These are phyloP conservation scores for Termitomyces sp. DNA, from an alignment of 768 basidiomycete genomes.

Conservation along the genomic window DNA sequence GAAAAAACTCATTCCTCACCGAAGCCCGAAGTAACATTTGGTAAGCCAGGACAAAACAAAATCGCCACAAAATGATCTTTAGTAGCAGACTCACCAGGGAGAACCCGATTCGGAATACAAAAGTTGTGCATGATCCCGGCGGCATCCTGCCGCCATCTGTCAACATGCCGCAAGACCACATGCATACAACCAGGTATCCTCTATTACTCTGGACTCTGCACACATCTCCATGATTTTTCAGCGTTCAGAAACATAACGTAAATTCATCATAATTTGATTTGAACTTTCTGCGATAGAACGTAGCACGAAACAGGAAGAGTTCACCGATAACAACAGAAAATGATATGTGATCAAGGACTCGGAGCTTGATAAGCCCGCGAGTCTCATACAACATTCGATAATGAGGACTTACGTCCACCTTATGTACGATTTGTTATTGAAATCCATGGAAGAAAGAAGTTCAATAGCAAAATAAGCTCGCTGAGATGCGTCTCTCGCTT, in stretches of 20 bases:
- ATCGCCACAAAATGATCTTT: not conserved
- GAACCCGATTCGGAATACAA: not conserved
- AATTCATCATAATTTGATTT: not conserved
- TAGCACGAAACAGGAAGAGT: not conserved
- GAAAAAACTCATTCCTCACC: not conserved
- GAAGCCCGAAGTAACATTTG: not conserved
- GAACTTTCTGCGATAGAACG: not conserved
- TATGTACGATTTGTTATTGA: not conserved
- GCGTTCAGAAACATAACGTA: not conserved
- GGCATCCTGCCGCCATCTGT: not conserved
- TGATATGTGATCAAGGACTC: conserved; percentile 1
- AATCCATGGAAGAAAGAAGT: not conserved
- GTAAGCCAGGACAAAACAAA: not conserved
- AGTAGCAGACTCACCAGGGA: not conserved
- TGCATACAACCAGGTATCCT: not conserved
- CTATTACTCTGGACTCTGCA: not conserved
- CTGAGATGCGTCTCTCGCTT: not conserved
- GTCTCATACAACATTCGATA: not conserved
- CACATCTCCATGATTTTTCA: not conserved
- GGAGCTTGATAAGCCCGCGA: not conserved
- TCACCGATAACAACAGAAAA: not conserved
- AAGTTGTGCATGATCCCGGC: conserved; percentile 1
- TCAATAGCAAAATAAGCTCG: not conserved
- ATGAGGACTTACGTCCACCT: not conserved
- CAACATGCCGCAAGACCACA: not conserved